phyloP scores from a whole-genome alignment of 345 rosid genomes.

The Aegle marmelos region DNA sequence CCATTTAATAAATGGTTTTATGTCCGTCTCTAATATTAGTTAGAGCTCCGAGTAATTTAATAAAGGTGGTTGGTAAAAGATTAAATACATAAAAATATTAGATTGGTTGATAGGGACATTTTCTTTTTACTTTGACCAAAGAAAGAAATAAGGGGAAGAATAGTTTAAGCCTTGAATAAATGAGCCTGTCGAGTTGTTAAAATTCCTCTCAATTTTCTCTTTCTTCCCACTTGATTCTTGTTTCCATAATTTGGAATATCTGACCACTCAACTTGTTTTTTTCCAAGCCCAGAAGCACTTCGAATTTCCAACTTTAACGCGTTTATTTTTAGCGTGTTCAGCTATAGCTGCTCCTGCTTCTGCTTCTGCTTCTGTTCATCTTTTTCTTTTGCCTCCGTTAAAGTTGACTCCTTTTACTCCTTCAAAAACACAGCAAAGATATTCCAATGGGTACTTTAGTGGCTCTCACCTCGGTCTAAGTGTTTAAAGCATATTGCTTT shows the following conservation, averaged over 20 bases:
- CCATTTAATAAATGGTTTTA: background rate
- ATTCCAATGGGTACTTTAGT: conserved; percentile 5
- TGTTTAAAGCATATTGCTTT: conserved; percentile 41
- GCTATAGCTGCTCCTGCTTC: conserved; percentile 5
- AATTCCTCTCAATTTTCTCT: background rate
- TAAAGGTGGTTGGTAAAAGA: background rate
- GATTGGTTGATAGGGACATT: conserved; percentile 7
- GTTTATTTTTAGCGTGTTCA: background rate
- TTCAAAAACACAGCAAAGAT: conserved; percentile 26
- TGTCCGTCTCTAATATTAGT: background rate
- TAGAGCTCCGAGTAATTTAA: background rate
- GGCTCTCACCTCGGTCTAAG: conserved; percentile 35
- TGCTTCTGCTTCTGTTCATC: conserved; percentile 6
- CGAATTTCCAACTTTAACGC: conserved; percentile 16
- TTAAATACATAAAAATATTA: background rate
- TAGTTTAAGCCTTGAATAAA: conserved; percentile 4
- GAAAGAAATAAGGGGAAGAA: background rate
- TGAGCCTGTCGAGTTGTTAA: conserved; percentile 2
- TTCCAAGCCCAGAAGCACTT: background rate
- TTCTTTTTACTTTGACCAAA: conserved; percentile 40
- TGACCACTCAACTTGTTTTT: background rate
- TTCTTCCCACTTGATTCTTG: background rate
- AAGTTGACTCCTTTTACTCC: background rate
- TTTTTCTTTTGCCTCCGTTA: conserved; percentile 3
- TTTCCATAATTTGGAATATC: background rate